Evolutionary conservation across 106 monocot genomes (phyloP).

Genomic region (Platanthera guangdongensis): DNA sequence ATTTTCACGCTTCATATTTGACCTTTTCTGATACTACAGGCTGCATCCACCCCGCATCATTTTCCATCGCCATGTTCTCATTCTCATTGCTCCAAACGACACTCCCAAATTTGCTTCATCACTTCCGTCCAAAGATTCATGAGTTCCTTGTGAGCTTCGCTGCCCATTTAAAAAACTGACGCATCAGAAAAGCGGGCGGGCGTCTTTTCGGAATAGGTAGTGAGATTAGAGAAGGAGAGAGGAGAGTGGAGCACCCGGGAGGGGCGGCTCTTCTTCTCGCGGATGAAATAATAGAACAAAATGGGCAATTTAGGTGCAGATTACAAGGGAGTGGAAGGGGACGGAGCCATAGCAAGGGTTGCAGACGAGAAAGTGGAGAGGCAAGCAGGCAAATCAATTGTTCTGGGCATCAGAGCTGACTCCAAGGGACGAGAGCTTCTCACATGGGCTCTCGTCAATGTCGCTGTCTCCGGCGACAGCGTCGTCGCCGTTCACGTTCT

Average conservation of each 20-base stretch:
- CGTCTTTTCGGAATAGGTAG: too few species aligned
- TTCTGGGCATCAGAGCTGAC: conserved; percentile 67
- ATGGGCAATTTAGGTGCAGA: neutral
- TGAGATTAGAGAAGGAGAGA: too few species aligned
- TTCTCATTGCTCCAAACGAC: too few species aligned
- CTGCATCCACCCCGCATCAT: too few species aligned
- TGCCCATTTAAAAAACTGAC: too few species aligned
- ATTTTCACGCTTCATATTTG: too few species aligned
- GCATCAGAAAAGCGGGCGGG: too few species aligned
- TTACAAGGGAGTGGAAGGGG: neutral
- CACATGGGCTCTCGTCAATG: conserved; percentile 80
- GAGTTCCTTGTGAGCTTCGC: too few species aligned
- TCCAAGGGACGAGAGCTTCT: conserved; percentile 54
- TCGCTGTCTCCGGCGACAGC: conserved; percentile 56
- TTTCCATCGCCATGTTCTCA: too few species aligned
- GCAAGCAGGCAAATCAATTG: conserved; percentile 26
- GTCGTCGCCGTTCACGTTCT: conserved; percentile 74
- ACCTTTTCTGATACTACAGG: too few species aligned
- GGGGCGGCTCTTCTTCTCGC: neutral
- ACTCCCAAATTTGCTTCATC: too few species aligned
- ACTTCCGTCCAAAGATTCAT: too few species aligned
- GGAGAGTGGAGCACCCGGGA: neutral
- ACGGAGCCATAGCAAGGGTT: neutral
- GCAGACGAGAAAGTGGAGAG: conserved; percentile 2
- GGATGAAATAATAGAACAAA: neutral